Base-by-base conservation (phyloP, 2,329 filamentous ascomycete species). In the Tolypocladium ovalisporum region DNA sequence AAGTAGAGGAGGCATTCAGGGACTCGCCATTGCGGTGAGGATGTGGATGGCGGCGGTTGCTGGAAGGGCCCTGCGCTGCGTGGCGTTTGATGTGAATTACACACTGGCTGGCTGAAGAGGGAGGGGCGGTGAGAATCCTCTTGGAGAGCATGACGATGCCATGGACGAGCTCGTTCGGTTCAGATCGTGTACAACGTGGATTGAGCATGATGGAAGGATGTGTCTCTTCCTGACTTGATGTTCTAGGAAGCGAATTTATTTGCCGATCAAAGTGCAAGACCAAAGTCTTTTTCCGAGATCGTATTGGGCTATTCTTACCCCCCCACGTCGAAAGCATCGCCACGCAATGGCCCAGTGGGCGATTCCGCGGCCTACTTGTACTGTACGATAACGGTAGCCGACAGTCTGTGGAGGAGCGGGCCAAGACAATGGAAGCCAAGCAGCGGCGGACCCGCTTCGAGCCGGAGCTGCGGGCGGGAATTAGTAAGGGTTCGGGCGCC, bases 1-100 rank as follows among this genome's bases (percentile, higher is more conserved):
- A 57, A 9, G 55, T 40, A 27, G 52, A 47, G 19, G 37, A 29
- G 15, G 39, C 29, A 10, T 32, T 24, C 37, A 51, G 47, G 1
- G 51, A 58, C 39, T 58, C 60, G 5, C 53, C 59, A 2, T 52
- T 56, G 4, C 54, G 54, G 22, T 61, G 52, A 57, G 15, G 27
- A 49, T 32, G 47, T 3, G n/a, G 10, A 32, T 19, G 17, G 3
- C 2, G 17, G 27, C 27, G 27, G 47, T 9, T 3, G 47, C n/a
- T n/a, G 24, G 22, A 29, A 27, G 47, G 44, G 17, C 7, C 7
- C 22, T 17, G 3, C 9, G 24, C 7, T 19, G 24, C 19, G 19
- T 12, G 12, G 17, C 10, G 19, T 29, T n/a, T n/a, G n/a, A 19
- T n/a, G 44, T 32, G 27, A n/a, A 49, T 4, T 17, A 29, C 5